Evolutionary conservation across 192 early-diverging fungal species (phyloP), one percentile per base, ranked within the genome.

Genomic region (Backusella sp.): DNA sequence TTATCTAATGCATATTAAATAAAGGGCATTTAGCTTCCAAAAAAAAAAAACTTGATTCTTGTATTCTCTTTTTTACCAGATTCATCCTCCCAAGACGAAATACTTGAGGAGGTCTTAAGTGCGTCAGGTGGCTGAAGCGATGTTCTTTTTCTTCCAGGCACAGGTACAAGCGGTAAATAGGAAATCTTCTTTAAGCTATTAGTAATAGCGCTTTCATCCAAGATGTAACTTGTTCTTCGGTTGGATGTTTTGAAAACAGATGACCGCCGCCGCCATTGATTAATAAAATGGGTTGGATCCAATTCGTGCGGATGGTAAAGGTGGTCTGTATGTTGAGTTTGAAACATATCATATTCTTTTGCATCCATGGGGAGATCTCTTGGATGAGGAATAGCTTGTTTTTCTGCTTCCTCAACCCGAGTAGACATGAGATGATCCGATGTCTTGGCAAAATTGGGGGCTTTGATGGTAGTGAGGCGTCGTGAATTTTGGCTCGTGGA

Each of bases 161-260:
- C 56, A 62, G 56, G 56, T 14, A 14, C 23, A 62, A 14, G 56
- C 23, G 56, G 56, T 28, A 28, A 28, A 62, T 62, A 11, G 12
- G 2, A 62, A 28, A 62, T 34, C 36, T 71, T 41, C 12, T 32
- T 53, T 12, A 72, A 12, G 49, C 70, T 52, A 73, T 30, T 36
- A 3, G 53, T 12, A 39, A 73, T 72, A 6, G 19, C 28, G 28
- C 26, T 30, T 72, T 72, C 70, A 72, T 72, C 70, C 17, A 72
- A 32, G 5, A 28, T 46, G 49, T 46, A 72, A 30, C 41, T 49
- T 30, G 70, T 46, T 41, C 70, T 41, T 30, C 70, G 21, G 8
- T n/a, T 46, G n/a, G 68, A 69, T 52, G 41, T 72, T 42, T 46
- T 39, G 26, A 32, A 72, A 19, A 15, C 70, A 17, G 41, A 72